Conservation (phyloP, 2,329 filamentous ascomycete species). For the Arthrobotrys entomopaga region DNA sequence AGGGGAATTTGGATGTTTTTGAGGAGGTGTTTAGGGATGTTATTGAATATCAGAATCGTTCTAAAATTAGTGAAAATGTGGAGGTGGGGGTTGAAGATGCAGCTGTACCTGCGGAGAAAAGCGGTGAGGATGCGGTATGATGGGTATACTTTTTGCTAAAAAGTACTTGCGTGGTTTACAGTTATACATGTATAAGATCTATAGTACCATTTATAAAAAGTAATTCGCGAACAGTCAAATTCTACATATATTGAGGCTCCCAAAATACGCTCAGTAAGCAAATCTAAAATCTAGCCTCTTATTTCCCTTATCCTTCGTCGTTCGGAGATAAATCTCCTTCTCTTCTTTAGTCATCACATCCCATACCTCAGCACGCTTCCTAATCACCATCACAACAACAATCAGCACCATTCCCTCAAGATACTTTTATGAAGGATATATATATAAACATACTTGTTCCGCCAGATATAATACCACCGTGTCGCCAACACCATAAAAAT, state of each 20-base stretch:
- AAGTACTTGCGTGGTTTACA: no score
- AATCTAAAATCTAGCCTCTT: constrained; percentile 65
- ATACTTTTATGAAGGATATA: neutral
- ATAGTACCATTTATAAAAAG: no score
- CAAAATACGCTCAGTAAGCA: constrained; percentile 59
- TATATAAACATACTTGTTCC: constrained; percentile 63
- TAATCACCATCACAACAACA: constrained; percentile 37
- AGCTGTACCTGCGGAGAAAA: neutral
- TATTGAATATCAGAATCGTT: neutral
- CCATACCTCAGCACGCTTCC: constrained; percentile 62
- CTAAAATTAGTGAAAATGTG: neutral
- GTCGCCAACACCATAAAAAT: constrained; percentile 67
- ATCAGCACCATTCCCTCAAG: neutral
- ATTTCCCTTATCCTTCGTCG: constrained; percentile 64
- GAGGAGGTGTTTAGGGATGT: constrained; percentile 65
- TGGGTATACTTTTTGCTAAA: no score
- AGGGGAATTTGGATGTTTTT: constrained; percentile 64
- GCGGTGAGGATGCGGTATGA: neutral
- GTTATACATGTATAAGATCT: no score
- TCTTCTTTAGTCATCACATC: constrained; percentile 66
- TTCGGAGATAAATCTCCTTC: constrained; percentile 65
- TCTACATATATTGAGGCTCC: neutral
- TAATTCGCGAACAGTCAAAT: no score
- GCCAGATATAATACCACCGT: constrained; percentile 68
- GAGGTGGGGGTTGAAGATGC: neutral